Percentiles rank a stretch among this genome's conserved stretches.
Conservation (phyloP, 805 yeast species). For the Cyberlindnera maritima region DNA sequence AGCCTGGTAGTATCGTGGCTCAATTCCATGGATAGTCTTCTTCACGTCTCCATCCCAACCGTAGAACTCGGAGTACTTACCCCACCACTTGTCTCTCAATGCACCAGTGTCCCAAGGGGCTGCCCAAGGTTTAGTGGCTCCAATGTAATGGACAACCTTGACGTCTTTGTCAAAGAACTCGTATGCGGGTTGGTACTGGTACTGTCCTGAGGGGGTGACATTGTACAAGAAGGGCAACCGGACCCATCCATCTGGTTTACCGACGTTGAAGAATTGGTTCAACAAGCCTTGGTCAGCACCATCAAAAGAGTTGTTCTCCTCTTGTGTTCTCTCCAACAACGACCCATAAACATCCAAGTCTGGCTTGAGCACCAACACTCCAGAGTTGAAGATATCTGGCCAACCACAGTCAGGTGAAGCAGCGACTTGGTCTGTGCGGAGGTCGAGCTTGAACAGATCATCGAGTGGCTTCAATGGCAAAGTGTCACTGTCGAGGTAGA, state of each 20-base stretch:
- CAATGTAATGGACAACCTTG: conserved; percentile 63
- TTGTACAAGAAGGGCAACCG: conserved; percentile 79
- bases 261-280: conserved; percentile 56
- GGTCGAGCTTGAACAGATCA: conserved; percentile 18
- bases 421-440: conserved; percentile 25
- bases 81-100: conserved; percentile 26
- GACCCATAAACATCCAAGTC: conserved; percentile 37
- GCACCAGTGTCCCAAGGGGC: conserved; percentile 14
- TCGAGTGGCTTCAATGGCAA: conserved; percentile 39
- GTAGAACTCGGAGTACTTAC: conserved; percentile 22
- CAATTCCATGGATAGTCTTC: conserved; percentile 25
- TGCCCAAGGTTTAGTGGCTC: conserved; percentile 57
- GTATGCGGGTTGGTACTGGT: conserved; percentile 73
- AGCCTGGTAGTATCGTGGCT: conserved; percentile 20
- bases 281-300: conserved; percentile 90
- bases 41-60: conserved; percentile 16
- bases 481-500: conserved; percentile 68
- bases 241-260: conserved; percentile 47
- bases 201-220: conserved; percentile 69
- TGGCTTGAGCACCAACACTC: conserved; percentile 62
- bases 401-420: conserved; percentile 80
- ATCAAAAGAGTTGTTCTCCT: conserved; percentile 52
- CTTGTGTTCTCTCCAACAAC: conserved; percentile 31
- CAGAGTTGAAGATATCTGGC: conserved; percentile 85
- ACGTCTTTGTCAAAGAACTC: conserved; percentile 45